phyloP scores from a whole-genome alignment of 140 eudicot genomes.

The Cichorium intybus region DNA sequence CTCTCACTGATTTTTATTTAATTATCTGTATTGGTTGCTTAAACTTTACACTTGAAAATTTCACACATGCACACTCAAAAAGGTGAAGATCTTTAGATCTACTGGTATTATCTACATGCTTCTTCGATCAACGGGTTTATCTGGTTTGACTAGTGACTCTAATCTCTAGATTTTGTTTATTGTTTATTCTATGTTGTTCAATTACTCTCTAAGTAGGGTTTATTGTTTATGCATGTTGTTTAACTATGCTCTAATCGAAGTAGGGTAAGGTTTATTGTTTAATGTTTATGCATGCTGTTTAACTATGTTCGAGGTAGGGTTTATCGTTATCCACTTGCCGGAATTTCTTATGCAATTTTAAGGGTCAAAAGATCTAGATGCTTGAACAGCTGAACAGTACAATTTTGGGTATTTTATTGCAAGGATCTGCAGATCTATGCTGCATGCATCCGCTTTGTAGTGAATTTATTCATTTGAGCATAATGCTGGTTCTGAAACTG shows the following conservation, averaged over 20 bases:
- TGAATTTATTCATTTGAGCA: not conserved
- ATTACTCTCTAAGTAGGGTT: slow-evolving; percentile 3
- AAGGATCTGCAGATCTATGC: slow-evolving; percentile 16
- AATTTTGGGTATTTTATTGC: not conserved
- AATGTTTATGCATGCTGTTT: not conserved
- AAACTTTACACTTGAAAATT: slow-evolving; percentile 16
- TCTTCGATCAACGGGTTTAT: not conserved
- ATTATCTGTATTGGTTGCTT: not conserved
- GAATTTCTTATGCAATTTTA: not conserved
- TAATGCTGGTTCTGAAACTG: not conserved
- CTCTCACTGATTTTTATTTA: not conserved
- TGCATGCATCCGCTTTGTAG: slow-evolving; percentile 26
- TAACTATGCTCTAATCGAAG: not conserved
- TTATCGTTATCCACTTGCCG: not conserved
- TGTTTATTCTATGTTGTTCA: slow-evolving; percentile 7
- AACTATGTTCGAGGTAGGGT: not conserved
- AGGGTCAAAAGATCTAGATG: slow-evolving; percentile 7
- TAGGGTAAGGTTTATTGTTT: not conserved
- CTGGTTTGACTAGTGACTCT: not conserved
- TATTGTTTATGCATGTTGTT: not conserved
- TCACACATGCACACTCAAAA: slow-evolving; percentile 28
- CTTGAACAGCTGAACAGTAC: not conserved
- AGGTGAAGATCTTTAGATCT: slow-evolving; percentile 15
- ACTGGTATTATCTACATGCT: not conserved
- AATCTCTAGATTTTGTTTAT: not conserved